Conservation (phyloP, 139 green algal genomes). For the Edaphochlamys debaryana region DNA sequence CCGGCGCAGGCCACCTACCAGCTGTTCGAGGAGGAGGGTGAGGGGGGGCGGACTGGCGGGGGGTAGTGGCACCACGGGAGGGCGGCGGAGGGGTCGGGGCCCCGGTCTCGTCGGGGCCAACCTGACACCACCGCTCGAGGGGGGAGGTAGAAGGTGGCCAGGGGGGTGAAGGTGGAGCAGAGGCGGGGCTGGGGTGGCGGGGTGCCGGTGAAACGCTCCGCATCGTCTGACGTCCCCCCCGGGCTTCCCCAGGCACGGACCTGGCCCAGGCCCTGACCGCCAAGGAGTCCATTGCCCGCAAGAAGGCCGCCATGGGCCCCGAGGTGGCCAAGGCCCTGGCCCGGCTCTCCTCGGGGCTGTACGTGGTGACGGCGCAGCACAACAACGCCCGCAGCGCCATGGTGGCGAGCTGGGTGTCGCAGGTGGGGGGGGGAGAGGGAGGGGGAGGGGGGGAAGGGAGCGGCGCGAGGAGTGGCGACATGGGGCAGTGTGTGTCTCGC, state of each 20-base stretch:
- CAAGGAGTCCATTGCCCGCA: slow-evolving; percentile 80
- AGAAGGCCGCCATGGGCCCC: slow-evolving; percentile 85
- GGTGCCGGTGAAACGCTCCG: too few species aligned
- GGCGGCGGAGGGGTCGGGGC: neutral
- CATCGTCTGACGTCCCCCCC: too few species aligned
- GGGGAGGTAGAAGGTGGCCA: too few species aligned
- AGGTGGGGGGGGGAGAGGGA: slow-evolving; percentile 48
- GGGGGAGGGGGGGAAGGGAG: neutral
- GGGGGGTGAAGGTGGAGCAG: too few species aligned
- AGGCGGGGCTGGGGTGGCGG: too few species aligned
- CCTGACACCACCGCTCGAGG: too few species aligned
- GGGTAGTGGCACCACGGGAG: too few species aligned
- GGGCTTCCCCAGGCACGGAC: slow-evolving; percentile 73
- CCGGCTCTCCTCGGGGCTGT: slow-evolving; percentile 87
- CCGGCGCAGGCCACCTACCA: slow-evolving; percentile 78
- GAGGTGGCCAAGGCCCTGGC: slow-evolving; percentile 82
- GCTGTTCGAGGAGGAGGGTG: slow-evolving; percentile 90
- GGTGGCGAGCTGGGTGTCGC: slow-evolving; percentile 86
- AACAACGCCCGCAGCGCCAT: slow-evolving; percentile 79
- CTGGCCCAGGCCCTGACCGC: slow-evolving; percentile 83
- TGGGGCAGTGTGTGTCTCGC: neutral
- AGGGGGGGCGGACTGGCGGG: neutral
- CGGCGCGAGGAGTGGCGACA: neutral
- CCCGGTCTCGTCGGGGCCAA: too few species aligned
- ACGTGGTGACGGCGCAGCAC: slow-evolving; percentile 92